Evolutionary conservation across 2,329 filamentous ascomycete species (phyloP).

Genomic region (Ceratocystis huliohia): DNA sequence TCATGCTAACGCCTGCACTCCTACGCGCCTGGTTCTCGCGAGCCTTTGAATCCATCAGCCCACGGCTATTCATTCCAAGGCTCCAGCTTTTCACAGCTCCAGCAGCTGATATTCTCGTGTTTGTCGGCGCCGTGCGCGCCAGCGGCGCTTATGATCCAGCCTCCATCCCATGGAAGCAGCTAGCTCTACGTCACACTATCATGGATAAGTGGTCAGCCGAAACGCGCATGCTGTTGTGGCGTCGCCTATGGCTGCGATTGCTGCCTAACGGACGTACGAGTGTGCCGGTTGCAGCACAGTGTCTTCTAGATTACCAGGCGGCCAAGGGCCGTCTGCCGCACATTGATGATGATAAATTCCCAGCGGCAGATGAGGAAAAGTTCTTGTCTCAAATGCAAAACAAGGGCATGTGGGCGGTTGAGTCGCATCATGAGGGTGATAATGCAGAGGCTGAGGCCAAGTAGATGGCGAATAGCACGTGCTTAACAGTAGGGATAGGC

Average conservation of each 20-base stretch:
- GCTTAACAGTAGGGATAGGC: neutral
- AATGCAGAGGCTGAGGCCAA: neutral
- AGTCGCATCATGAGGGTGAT: conserved; percentile 12
- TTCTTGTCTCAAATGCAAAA: conserved; percentile 16
- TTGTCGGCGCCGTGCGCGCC: conserved; percentile 15
- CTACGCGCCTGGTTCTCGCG: conserved; percentile 16
- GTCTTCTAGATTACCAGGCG: conserved; percentile 17
- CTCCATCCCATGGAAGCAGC: conserved; percentile 12
- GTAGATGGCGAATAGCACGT: neutral
- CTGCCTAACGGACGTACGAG: conserved; percentile 11
- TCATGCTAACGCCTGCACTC: conserved; percentile 14
- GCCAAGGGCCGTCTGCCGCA: conserved; percentile 15
- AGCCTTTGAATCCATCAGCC: conserved; percentile 15
- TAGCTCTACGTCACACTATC: conserved; percentile 6
- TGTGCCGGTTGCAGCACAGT: conserved; percentile 13
- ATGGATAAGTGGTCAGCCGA: conserved; percentile 12
- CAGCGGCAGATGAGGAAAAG: conserved; percentile 13
- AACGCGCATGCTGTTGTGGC: conserved; percentile 17
- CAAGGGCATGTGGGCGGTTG: conserved; percentile 14
- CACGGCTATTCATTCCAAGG: conserved; percentile 12
- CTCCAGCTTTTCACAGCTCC: conserved; percentile 10
- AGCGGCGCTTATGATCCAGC: conserved; percentile 11
- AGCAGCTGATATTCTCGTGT: conserved; percentile 2
- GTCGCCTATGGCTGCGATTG: conserved; percentile 13
- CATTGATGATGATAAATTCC: conserved; percentile 14